Percentiles rank a stretch among this genome's conserved stretches.
These are phyloP conservation scores for Colletotrichum siamense DNA, from an alignment of 2,329 filamentous ascomycete species.

Conservation along the genomic window DNA sequence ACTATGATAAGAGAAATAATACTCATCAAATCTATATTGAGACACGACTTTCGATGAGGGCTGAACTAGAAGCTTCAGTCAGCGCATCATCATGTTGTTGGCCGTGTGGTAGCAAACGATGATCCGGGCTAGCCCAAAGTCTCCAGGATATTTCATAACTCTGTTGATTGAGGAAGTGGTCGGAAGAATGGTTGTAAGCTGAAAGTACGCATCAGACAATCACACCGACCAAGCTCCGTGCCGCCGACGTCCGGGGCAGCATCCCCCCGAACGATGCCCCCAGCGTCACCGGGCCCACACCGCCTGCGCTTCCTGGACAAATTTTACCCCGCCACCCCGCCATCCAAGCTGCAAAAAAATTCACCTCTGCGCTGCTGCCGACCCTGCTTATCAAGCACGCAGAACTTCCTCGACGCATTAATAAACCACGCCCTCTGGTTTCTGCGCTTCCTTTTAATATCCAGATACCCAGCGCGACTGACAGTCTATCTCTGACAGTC, in stretches of 20 bases:
- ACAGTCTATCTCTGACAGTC: not conserved
- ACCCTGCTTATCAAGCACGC: conserved; percentile 20
- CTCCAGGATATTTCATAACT: too few species aligned
- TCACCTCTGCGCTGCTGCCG: not conserved
- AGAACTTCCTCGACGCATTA: conserved; percentile 15
- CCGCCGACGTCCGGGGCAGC: not conserved
- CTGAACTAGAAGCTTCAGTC: not conserved
- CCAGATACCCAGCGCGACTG: not conserved
- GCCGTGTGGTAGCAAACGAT: not conserved
- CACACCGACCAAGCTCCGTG: not conserved
- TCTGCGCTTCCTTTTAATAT: not conserved
- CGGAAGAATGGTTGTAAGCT: not conserved
- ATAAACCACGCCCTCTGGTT: not conserved
- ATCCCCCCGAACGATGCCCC: not conserved
- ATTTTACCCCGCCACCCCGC: conserved; percentile 21
- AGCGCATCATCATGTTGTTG: rapidly evolving
- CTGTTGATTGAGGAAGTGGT: too few species aligned
- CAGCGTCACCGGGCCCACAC: not conserved
- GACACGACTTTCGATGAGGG: not conserved
- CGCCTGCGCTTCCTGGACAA: conserved; percentile 9
- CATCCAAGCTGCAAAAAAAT: conserved; percentile 18
- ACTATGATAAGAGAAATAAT: not conserved
- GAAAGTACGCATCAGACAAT: not conserved
- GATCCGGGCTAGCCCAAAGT: not conserved
- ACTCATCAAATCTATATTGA: not conserved